A percentile compares a stretch with the other conserved stretches of the same genome.
These are phyloP conservation scores for Ophiostoma australiae DNA, from an alignment of 2,329 filamentous ascomycete genomes.

Conservation along the genomic window DNA sequence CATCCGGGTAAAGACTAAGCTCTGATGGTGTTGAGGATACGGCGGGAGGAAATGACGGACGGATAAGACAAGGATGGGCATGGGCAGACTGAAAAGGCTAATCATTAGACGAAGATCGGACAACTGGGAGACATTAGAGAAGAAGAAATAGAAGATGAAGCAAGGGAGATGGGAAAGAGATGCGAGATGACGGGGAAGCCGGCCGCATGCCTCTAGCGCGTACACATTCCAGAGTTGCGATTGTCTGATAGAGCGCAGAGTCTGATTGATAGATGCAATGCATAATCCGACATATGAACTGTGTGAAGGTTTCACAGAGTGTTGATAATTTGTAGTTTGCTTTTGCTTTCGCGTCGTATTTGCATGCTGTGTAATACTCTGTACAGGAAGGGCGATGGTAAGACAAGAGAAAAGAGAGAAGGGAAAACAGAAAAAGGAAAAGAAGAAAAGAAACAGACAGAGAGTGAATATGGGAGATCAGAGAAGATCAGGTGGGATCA, in stretches of 20 bases:
- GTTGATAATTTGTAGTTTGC: background rate
- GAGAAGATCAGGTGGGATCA: background rate
- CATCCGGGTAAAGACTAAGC: background rate
- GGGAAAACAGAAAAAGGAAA: no score
- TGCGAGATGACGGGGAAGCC: background rate
- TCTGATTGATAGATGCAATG: no score
- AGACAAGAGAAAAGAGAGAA: background rate
- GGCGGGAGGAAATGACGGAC: no score
- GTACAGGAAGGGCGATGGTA: background rate
- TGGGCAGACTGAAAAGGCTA: background rate
- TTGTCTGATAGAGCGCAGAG: no score
- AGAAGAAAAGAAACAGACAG: background rate
- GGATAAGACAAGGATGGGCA: background rate
- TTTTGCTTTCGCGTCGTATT: slow-evolving; percentile 4
- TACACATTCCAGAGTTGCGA: background rate
- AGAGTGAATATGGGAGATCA: background rate
- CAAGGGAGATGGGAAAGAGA: slow-evolving; percentile 1
- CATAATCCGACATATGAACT: no score
- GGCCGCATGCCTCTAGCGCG: background rate
- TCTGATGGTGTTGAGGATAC: background rate
- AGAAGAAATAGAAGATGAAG: background rate
- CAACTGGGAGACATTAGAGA: background rate
- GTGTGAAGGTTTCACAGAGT: no score
- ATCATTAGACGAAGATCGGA: background rate
- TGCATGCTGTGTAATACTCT: slow-evolving; percentile 5